These are phyloP conservation scores for Dendrobium chrysotoxum DNA, from an alignment of 106 monocot genomes.

Conservation along the genomic window DNA sequence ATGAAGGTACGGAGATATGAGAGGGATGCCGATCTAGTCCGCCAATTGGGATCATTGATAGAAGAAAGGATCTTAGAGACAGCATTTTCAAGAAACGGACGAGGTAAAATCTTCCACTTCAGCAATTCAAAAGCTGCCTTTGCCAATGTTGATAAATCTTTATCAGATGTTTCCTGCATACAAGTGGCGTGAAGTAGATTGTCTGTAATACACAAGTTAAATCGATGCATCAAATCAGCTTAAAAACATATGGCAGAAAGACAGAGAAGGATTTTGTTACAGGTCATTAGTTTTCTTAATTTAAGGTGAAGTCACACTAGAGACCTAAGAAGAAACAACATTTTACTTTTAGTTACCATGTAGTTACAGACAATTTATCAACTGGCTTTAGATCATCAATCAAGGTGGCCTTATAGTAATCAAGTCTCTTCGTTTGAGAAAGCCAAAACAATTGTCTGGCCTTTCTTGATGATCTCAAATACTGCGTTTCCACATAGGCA, in stretches of 20 bases:
- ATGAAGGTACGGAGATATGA: constrained; percentile 70
- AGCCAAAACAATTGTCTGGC: background rate
- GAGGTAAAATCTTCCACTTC: constrained; percentile 79
- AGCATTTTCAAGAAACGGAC: constrained; percentile 54
- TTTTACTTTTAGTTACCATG: background rate
- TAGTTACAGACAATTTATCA: background rate
- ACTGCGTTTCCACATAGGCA: background rate
- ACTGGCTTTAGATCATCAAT: background rate
- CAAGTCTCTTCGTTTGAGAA: background rate
- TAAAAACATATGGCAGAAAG: background rate
- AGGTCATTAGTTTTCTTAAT: background rate
- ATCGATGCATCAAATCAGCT: background rate
- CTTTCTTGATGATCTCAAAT: background rate
- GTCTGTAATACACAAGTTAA: background rate
- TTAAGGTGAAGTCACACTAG: background rate
- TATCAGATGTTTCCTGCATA: constrained; percentile 92
- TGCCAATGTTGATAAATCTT: constrained; percentile 81
- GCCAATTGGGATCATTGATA: constrained; percentile 72
- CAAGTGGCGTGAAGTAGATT: constrained; percentile 1
- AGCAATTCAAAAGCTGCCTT: constrained; percentile 86
- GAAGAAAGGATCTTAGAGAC: constrained; percentile 69
- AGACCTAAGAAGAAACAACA: background rate
- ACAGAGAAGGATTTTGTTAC: background rate
- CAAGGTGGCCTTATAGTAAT: background rate
- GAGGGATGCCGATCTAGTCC: constrained; percentile 76